phyloP scores from a whole-genome alignment of 1,284 basidiomycete genomes.

The Cutaneotrichosporon curvatum region DNA sequence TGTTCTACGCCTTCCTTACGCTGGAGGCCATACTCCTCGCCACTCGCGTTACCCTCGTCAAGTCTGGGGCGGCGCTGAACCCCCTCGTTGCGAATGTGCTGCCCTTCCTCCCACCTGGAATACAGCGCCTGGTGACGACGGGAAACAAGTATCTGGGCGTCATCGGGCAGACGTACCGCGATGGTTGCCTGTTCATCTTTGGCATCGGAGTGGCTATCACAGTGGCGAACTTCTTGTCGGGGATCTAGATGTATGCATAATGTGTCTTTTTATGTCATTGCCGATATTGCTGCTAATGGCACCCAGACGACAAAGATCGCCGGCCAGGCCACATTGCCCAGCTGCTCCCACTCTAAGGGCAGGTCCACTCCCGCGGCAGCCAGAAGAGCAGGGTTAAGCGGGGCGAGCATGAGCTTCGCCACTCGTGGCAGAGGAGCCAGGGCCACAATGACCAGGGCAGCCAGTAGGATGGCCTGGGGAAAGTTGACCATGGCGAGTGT shows the following conservation, averaged over 20 bases:
- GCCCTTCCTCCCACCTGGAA: conserved; percentile 40
- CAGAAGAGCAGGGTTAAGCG: conserved; percentile 1
- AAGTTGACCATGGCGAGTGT: conserved; percentile 82
- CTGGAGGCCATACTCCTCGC: conserved; percentile 43
- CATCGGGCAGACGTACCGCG: conserved; percentile 37
- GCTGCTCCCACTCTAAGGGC: conserved; percentile 32
- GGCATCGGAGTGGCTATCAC: conserved; percentile 32
- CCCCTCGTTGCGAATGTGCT: conserved; percentile 41
- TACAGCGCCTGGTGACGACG: conserved; percentile 32
- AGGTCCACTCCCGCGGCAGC: conserved; percentile 12
- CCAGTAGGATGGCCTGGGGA: conserved; percentile 67
- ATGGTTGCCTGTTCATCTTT: conserved; percentile 42
- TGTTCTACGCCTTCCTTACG: conserved; percentile 46
- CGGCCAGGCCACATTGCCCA: conserved; percentile 40
- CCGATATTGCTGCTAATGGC: conserved; percentile 29
- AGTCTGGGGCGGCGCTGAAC: conserved; percentile 40
- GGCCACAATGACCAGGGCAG: conserved; percentile 52
- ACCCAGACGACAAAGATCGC: conserved; percentile 31
- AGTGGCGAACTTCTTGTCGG: conserved; percentile 18
- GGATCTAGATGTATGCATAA: background rate
- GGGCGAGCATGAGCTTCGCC: conserved; percentile 2
- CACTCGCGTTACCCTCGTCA: conserved; percentile 38
- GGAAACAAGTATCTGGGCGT: conserved; percentile 37
- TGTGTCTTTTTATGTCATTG: conserved; percentile 14
- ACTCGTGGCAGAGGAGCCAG: conserved; percentile 12